phyloP scores from a whole-genome alignment of 2,329 filamentous ascomycete genomes.

The Ophiostoma perfectum region DNA sequence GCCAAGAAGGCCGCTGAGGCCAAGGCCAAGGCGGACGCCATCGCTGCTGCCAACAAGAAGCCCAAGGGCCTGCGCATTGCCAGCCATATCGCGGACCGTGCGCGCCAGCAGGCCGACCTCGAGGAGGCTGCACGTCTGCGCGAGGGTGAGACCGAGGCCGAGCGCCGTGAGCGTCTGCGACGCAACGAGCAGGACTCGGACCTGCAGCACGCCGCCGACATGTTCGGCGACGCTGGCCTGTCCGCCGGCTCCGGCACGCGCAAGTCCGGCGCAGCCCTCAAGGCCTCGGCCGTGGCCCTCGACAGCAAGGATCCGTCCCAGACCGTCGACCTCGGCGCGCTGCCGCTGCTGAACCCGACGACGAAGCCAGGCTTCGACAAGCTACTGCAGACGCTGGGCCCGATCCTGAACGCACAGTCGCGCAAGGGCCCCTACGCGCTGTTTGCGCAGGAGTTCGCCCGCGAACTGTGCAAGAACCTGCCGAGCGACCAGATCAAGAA shows the following conservation, averaged over 20 bases:
- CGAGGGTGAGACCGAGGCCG: constrained; percentile 66
- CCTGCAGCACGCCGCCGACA: constrained; percentile 80
- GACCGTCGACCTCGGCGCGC: constrained; percentile 71
- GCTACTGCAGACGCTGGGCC: constrained; percentile 71
- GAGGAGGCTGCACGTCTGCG: constrained; percentile 59
- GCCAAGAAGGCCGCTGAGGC: constrained; percentile 77
- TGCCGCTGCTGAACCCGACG: constrained; percentile 82
- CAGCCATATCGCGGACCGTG: constrained; percentile 63
- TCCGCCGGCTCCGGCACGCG: constrained; percentile 57
- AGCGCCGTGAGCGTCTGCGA: constrained; percentile 67
- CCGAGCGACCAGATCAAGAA: constrained; percentile 96
- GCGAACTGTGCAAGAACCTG: constrained; percentile 80
- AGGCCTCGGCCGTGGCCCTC: constrained; percentile 58
- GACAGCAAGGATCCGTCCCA: constrained; percentile 69
- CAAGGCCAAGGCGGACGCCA: constrained; percentile 84
- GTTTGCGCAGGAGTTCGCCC: constrained; percentile 86
- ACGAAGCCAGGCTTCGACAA: constrained; percentile 82
- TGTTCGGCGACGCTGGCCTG: constrained; percentile 73
- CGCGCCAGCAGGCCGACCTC: constrained; percentile 46
- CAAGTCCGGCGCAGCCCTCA: constrained; percentile 56
- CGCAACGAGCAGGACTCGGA: constrained; percentile 82
- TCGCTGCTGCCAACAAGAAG: constrained; percentile 87
- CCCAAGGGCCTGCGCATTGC: constrained; percentile 79
- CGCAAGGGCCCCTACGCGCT: constrained; percentile 88
- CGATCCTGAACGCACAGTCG: constrained; percentile 65